phyloP scores from a whole-genome alignment of 2,329 filamentous ascomycete species.

The Dactylellina haptotyla region DNA sequence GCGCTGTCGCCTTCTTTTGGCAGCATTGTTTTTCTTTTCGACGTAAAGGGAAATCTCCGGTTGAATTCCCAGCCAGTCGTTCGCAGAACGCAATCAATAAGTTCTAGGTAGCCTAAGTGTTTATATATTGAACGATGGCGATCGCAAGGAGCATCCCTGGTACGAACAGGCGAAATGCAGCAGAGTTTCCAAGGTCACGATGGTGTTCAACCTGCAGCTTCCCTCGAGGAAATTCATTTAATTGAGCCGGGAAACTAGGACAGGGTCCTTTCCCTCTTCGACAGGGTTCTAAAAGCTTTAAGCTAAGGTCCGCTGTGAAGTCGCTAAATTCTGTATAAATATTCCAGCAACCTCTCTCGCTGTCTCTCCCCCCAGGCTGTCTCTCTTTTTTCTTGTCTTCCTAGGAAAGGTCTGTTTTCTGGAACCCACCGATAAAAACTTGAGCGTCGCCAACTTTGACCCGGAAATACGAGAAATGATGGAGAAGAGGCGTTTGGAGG shows the following conservation, averaged over 20 bases:
- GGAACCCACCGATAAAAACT: not conserved
- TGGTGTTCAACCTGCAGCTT: constrained; percentile 47
- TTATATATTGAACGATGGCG: constrained; percentile 52
- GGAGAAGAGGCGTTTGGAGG: constrained; percentile 20
- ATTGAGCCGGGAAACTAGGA: constrained; percentile 49
- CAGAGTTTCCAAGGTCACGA: constrained; percentile 36
- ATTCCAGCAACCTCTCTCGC: constrained; percentile 25
- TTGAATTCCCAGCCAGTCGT: constrained; percentile 33
- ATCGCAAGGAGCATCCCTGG: constrained; percentile 54
- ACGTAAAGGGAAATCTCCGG: constrained; percentile 24
- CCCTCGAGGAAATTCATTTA: constrained; percentile 44
- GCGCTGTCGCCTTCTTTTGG: constrained; percentile 3
- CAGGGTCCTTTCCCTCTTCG: constrained; percentile 32
- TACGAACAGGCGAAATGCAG: constrained; percentile 19
- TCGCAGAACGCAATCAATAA: constrained; percentile 7
- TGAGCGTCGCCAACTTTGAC: not conserved
- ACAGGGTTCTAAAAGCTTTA: constrained; percentile 40
- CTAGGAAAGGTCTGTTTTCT: too few relatives aligned
- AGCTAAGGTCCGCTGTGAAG: constrained; percentile 5
- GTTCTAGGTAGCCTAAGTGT: constrained; percentile 40
- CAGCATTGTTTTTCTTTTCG: not conserved
- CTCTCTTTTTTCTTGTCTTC: not conserved
- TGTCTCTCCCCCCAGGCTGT: not conserved
- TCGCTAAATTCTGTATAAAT: constrained; percentile 45
- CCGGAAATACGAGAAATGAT: not conserved